Base-by-base conservation (phyloP, 768 basidiomycete species). In the Saitozyma podzolica region DNA sequence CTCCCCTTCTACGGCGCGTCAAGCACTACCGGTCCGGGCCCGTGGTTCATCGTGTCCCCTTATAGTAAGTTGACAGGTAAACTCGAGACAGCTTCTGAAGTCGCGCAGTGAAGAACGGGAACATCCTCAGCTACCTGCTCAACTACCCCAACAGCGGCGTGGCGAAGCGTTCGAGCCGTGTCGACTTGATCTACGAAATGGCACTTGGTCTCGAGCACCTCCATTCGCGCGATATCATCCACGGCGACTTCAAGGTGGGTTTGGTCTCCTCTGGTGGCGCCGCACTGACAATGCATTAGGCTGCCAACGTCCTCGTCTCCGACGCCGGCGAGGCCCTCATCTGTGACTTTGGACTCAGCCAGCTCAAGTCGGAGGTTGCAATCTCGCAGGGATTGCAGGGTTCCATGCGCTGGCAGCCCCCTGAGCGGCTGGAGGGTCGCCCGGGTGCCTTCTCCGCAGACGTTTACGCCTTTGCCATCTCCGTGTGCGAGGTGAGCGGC, bases 131-230 rank as follows among this genome's bases (percentile, higher is more conserved):
- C 61, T 89, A 83, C 70, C 78, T 92, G 67, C 84, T 83, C 76
- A 69, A 57, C 56, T 41, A 16, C n/a, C 16, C 20, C 39, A 54
- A 17, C 20, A n/a, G 13, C 10, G 29, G 29, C 29, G 29, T 29
- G 29, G 29, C 29, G 29, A 29, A 29, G 29, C 29, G 29, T 29
- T 29, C 29, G 29, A 29, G 29, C 29, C 29, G 29, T 5, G 29
- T 29, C 29, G 5, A 61, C 1, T n/a, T 74, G 78, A 84, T 91
- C 74, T 82, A 86, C 61, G 87, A 91, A 78, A 85, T 91, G 65
- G 86, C 89, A 11, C 83, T 84, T 69, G 91, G 90, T 9, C 90
- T 93, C 90, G 83, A 85, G 56, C 91, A 92, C 75, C 77, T 93
- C 64, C 91, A 93, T 76, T 71, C 76, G 6, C 79, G 84, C 62